Percentiles rank a stretch among this genome's conserved stretches.
These are phyloP conservation scores for Nowakowskiella sp. DNA, from an alignment of 192 early-diverging fungal genomes.

Conservation along the genomic window DNA sequence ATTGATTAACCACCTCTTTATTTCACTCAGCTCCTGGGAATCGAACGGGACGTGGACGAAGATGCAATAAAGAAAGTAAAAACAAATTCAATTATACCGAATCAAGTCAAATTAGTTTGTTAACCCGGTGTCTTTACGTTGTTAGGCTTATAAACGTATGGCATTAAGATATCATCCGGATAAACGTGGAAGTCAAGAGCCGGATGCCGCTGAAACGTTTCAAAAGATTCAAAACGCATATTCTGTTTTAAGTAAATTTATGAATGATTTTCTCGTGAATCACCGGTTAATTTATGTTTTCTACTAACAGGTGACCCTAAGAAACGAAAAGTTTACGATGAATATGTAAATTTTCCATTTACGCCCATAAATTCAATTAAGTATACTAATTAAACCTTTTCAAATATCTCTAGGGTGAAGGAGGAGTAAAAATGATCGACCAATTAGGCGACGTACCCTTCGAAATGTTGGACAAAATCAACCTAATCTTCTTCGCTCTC, in stretches of 20 bases:
- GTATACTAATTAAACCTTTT: neutral
- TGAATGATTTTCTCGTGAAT: conserved; percentile 14
- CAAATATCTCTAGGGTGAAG: conserved; percentile 30
- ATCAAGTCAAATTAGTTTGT: neutral
- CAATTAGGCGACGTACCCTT: conserved; percentile 32
- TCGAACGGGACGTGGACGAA: conserved; percentile 23
- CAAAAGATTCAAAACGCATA: conserved; percentile 82
- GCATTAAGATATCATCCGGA: conserved; percentile 63
- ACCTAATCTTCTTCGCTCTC: conserved; percentile 26
- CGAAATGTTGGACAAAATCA: conserved; percentile 32
- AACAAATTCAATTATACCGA: neutral
- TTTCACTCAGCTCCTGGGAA: conserved; percentile 33
- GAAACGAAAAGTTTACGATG: conserved; percentile 83
- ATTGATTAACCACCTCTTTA: conserved; percentile 17
- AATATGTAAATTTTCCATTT: conserved; percentile 40
- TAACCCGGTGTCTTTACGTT: neutral
- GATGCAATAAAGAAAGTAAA: conserved; percentile 37
- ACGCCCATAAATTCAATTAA: neutral
- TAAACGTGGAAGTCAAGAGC: conserved; percentile 42
- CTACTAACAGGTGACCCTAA: conserved; percentile 42
- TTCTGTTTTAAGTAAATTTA: conserved; percentile 53
- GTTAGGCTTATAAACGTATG: conserved; percentile 29
- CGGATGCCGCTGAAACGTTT: conserved; percentile 57
- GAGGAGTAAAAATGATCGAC: conserved; percentile 38
- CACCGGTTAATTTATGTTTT: conserved; percentile 30